Base-by-base conservation (phyloP, 169 alveolate genomes). In the Toxoplasma gondii region DNA sequence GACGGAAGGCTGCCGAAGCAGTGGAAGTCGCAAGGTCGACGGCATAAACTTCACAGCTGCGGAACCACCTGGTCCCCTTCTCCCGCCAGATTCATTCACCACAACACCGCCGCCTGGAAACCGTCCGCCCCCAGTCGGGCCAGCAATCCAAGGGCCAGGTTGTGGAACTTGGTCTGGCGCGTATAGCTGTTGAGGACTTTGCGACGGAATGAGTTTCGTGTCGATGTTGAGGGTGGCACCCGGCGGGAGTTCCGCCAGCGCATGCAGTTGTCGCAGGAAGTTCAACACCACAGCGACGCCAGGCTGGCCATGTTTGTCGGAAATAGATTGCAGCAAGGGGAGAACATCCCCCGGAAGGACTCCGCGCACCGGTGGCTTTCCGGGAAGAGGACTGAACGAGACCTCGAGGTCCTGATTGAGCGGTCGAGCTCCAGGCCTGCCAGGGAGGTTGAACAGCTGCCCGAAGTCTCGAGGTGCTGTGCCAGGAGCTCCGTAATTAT, bases 291-390 rank as follows among this genome's bases (percentile, higher is more conserved):
- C 36, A 2, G 45, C 16, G 54, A 81, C 36, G 12, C 88, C 88
- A 34, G 88, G 88, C 88, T 81, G 54, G 64, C 88, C 88, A n/a
- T 81, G 88, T 43, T 81, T 81, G n/a, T 81, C 88, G 64, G 88
- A 81, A n/a, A 81, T 81, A 4, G 64, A 16, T 41, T 81, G 88
- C 58, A 81, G 58, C 88, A 44, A 81, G 17, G 88, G 88, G 43
- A 81, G 53, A 17, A 81, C 12, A 53, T 81, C 88, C 17, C 38
- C 54, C 12, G 88, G 88, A 36, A 81, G 43, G 54, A 81, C 36
- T 19, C 88, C 88, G 54, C 43, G 29, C 54, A 81, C 88, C 54
- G 29, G 43, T 0, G 44, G 88, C 88, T 38, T 24, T 0, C 54
- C 88, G 29, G 88, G 54, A 22, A 24, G 54, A 10, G 88, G 64